Evolutionary conservation across 2,329 filamentous ascomycete genomes (phyloP), one percentile per base, ranked within the genome.

Genomic region (Epicoccum sorghinum): DNA sequence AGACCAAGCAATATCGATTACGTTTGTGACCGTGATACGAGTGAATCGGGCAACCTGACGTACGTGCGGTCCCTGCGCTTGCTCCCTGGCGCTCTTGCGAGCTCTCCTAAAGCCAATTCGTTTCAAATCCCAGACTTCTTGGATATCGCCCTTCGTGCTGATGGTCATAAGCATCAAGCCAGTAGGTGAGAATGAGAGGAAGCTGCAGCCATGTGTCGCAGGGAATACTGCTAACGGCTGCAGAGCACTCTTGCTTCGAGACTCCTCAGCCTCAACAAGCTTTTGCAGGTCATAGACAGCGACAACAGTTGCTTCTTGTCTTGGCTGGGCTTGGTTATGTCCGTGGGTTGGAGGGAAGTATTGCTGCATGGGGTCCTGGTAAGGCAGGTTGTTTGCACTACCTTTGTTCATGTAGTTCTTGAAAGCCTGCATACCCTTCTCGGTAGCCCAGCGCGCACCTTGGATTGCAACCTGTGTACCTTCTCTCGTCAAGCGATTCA

Each of bases 1-100:
- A 1, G 89, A 89, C 95, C 95, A 99, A 3, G 87, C 86, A 37
- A 96, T 90, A 68, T 97, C 93, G 22, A 97, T 85, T 50, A 98
- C 91, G 48, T 90, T 89, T 3, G 95, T 91, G 43, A 93, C 89
- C 2, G 93, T 98, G 84, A 97, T 89, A 36, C 95, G 87, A 18
- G 91, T 90, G 69, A 96, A 97, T 56, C 93, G 87, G 7, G 92
- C 91, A 56, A 97, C 82, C 71, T 96, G 91, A 42, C 92, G 88
- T 29, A 97, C 90, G 54, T 78, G 73, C 3, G 77, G 77, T 6
- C 77, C 77, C 0, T 60, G 53, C 12, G 64, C 58, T 44, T 70
- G 65, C 33, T 72, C 69, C 40, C 72, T 52, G 7, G 56, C 49
- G 4, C 69, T 69, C 54, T 64, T 72, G 27, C 70, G 70, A 2